A percentile compares a stretch with the other conserved stretches of the same genome.
These are phyloP conservation scores for Stentor coeruleus DNA, from an alignment of 73 alveolate genomes.

Conservation along the genomic window DNA sequence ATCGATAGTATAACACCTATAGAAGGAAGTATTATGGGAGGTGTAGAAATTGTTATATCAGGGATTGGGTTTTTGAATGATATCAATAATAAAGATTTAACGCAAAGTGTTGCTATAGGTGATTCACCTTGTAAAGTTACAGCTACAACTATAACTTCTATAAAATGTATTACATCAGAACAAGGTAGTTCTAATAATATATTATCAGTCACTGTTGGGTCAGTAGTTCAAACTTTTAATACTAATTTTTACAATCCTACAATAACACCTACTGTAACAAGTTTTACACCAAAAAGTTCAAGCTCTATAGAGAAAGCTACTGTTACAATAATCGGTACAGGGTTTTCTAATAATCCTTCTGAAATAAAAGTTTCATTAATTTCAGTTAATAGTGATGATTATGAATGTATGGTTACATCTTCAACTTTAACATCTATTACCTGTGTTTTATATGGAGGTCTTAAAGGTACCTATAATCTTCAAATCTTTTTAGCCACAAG, in stretches of 20 bases:
- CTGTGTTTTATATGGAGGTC: conserved; percentile 12
- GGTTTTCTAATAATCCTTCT: background rate
- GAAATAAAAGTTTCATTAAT: background rate
- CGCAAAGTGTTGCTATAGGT: conserved; percentile 4
- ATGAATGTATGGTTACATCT: background rate
- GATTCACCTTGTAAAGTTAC: background rate
- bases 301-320: background rate
- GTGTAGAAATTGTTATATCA: background rate
- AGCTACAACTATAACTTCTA: background rate
- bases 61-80: conserved; percentile 7
- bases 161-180: background rate
- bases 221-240: background rate
- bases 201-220: background rate
- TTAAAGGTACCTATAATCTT: background rate
- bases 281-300: background rate
- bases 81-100: background rate
- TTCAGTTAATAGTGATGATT: background rate
- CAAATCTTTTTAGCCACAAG: background rate
- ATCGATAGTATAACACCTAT: background rate
- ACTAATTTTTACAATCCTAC: background rate
- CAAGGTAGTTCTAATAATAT: background rate
- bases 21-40: conserved; percentile 2
- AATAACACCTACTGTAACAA: background rate
- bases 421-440: background rate
- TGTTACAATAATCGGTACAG: background rate